Evolutionary conservation across 768 basidiomycete genomes (phyloP).

Genomic region (Austroboletus festivus): DNA sequence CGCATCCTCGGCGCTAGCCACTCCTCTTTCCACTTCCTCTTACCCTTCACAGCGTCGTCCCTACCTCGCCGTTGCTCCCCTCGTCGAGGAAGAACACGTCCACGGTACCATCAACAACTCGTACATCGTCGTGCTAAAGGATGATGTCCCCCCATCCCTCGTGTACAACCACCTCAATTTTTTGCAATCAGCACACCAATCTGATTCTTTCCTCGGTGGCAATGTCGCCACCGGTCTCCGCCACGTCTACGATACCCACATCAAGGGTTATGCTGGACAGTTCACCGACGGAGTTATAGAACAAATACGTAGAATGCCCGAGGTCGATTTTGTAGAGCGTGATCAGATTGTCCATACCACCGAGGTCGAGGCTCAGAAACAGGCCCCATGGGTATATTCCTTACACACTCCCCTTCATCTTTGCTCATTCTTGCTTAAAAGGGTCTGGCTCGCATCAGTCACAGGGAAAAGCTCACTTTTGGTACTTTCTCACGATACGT

Average conservation of each 20-base stretch:
- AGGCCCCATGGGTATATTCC: constrained; percentile 80
- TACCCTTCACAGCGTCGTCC: constrained; percentile 37
- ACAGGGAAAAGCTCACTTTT: constrained; percentile 72
- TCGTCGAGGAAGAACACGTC: constrained; percentile 55
- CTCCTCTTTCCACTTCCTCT: constrained; percentile 44
- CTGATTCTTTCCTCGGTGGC: constrained; percentile 48
- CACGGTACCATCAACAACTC: constrained; percentile 81
- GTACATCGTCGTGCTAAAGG: constrained; percentile 92
- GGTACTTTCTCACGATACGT: constrained; percentile 83
- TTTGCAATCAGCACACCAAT: constrained; percentile 59
- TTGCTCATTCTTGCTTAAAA: constrained; percentile 30
- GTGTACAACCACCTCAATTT: constrained; percentile 79
- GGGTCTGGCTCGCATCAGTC: constrained; percentile 96
- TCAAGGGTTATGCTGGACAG: constrained; percentile 78
- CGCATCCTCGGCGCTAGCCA: constrained; percentile 34
- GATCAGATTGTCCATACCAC: constrained; percentile 89
- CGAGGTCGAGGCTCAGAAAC: constrained; percentile 44
- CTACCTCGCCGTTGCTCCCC: constrained; percentile 56
- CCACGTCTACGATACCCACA: constrained; percentile 74
- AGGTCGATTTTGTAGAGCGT: constrained; percentile 88
- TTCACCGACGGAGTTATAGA: constrained; percentile 72
- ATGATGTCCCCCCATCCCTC: constrained; percentile 52
- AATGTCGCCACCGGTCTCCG: constrained; percentile 49
- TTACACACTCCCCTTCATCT: background rate
- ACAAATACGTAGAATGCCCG: constrained; percentile 76